phyloP scores from a whole-genome alignment of 1,139 yeast species.

The Wickerhamomyces sp. region DNA sequence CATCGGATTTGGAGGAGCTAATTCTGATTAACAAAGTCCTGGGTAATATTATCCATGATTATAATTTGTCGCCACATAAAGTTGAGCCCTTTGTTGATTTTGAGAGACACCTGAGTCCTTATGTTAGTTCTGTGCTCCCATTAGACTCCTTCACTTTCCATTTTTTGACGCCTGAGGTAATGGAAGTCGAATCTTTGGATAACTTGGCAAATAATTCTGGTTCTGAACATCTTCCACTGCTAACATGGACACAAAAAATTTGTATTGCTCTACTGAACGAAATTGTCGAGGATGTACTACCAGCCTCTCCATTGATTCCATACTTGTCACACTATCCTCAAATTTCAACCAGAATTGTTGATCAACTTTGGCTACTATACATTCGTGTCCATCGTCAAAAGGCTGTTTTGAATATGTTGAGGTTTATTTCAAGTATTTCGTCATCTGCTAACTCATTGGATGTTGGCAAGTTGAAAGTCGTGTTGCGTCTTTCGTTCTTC shows the following conservation, averaged over 20 bases:
- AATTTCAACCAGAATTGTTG: constrained; percentile 16
- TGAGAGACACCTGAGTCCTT: constrained; percentile 4
- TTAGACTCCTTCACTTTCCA: constrained; percentile 13
- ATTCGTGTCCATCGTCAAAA: constrained; percentile 15
- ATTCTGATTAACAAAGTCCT: constrained; percentile 13
- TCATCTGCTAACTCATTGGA: constrained; percentile 22
- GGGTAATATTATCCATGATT: constrained; percentile 11
- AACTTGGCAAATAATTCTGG: background rate
- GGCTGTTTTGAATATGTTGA: constrained; percentile 7
- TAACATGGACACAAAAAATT: constrained; percentile 31
- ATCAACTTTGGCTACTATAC: constrained; percentile 24
- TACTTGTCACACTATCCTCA: constrained; percentile 18
- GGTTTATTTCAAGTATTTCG: constrained; percentile 9
- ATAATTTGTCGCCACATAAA: constrained; percentile 4
- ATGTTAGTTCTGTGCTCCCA: constrained; percentile 4
- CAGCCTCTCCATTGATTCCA: constrained; percentile 21
- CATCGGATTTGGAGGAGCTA: constrained; percentile 6
- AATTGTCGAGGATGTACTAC: constrained; percentile 17
- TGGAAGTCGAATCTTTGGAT: constrained; percentile 10
- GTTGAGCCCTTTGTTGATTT: constrained; percentile 7
- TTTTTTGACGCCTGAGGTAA: constrained; percentile 4
- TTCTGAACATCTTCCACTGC: background rate
- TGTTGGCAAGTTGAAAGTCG: constrained; percentile 25
- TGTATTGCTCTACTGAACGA: constrained; percentile 34
- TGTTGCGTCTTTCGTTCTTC: constrained; percentile 36